Conservation (phyloP, 306 rosid genomes). For the Glycine latifolia region DNA sequence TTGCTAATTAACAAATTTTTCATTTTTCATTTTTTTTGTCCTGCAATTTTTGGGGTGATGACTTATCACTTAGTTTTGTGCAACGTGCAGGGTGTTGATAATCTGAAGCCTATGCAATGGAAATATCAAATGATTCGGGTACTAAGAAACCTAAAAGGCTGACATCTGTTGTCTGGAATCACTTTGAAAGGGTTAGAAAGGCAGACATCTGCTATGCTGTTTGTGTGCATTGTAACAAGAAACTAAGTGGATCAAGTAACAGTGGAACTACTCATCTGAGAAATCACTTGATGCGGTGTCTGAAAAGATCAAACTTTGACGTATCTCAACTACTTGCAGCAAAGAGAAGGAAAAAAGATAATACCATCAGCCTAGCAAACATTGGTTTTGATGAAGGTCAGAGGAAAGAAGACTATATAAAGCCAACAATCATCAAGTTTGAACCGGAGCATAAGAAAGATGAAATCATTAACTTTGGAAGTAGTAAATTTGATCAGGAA, state of each 20-base stretch:
- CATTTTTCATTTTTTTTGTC: not conserved
- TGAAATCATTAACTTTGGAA: slow-evolving; percentile 66
- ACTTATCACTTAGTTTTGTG: slow-evolving; percentile 22
- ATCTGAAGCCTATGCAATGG: slow-evolving; percentile 66
- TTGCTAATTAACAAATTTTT: slow-evolving; percentile 1
- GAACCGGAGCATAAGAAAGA: slow-evolving; percentile 87
- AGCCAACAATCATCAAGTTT: slow-evolving; percentile 72
- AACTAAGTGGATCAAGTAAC: slow-evolving; percentile 97
- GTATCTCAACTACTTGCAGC: slow-evolving; percentile 95
- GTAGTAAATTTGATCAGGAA: slow-evolving; percentile 83
- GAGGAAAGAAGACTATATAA: slow-evolving; percentile 75
- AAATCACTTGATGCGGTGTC: slow-evolving; percentile 94
- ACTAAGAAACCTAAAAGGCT: slow-evolving; percentile 86
- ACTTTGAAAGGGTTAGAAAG: slow-evolving; percentile 93
- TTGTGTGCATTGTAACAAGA: slow-evolving; percentile 94
- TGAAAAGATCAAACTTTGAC: slow-evolving; percentile 86
- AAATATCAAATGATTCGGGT: slow-evolving; percentile 71
- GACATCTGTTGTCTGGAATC: slow-evolving; percentile 98
- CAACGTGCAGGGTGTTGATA: slow-evolving; percentile 51
- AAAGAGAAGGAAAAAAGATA: slow-evolving; percentile 91
- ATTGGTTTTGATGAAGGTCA: slow-evolving; percentile 77
- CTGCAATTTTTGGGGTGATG: not conserved
- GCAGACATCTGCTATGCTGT: slow-evolving; percentile 91
- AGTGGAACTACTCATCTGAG: slow-evolving; percentile 98
- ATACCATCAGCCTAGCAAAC: slow-evolving; percentile 60